Evolutionary conservation across 1,284 basidiomycete species (phyloP).

Genomic region (Ganoderma multipileum): DNA sequence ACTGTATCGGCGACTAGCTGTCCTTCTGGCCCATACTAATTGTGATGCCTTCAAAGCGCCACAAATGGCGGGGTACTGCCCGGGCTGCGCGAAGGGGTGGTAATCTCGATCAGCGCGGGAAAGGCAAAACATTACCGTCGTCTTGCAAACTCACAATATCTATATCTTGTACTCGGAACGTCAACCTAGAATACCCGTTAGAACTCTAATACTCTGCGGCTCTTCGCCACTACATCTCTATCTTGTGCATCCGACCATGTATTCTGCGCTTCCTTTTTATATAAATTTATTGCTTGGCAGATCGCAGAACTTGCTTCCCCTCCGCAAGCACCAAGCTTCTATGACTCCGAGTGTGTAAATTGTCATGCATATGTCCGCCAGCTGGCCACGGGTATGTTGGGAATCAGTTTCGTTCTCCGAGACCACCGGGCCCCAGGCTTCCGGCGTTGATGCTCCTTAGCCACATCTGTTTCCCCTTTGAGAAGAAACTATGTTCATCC

Average conservation of each 20-base stretch:
- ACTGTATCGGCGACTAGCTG: not conserved
- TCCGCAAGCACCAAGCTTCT: not conserved
- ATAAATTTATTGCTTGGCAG: conserved; percentile 2
- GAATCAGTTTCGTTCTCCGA: not conserved
- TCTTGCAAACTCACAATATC: not conserved
- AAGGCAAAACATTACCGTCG: not conserved
- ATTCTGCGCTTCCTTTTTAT: not conserved
- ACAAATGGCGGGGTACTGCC: conserved; percentile 27
- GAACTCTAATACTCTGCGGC: not conserved
- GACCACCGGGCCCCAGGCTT: not conserved
- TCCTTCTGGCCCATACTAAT: not conserved
- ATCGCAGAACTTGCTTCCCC: conserved; percentile 6
- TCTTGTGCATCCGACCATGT: not conserved
- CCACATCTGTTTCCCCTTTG: not conserved
- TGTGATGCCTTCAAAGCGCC: conserved; percentile 19
- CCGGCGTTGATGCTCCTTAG: not conserved
- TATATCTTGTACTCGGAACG: not conserved
- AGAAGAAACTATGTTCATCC: not conserved
- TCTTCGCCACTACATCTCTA: not conserved
- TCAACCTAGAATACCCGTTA: not conserved
- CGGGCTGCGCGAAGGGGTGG: conserved; percentile 18
- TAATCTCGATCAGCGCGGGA: not conserved
- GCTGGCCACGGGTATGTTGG: not conserved
- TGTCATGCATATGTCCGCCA: not conserved
- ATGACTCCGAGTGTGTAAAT: not conserved